Base-by-base conservation (phyloP, 139 green algal species). In the Chlorella sp. region DNA sequence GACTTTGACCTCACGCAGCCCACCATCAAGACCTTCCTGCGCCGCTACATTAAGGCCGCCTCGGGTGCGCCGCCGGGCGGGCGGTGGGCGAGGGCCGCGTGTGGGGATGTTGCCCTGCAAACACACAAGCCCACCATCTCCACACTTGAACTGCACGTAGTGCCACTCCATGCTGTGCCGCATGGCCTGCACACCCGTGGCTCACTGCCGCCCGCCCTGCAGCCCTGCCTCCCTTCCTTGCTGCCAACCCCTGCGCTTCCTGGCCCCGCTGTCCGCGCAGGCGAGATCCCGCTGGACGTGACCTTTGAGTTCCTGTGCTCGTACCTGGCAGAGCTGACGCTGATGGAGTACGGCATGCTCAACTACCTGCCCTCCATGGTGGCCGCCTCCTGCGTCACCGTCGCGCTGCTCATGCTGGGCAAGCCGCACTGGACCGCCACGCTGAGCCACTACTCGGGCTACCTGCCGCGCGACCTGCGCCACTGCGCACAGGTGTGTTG, bases 21-120 rank as follows among this genome's bases (percentile, higher is more conserved):
- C 79, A 99, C 96, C 38, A 88, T 90, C 65, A 98, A 98, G 87
- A 95, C 88, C n/a, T 99, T 99, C 89, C 90, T 98, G 44, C 89
- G 95, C 6, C 92, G 95, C 30, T 96, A 93, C 75, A 82, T 96
- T 73, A 91, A 92, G 81, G 94, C 88, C 14, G 87, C 91, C 0
- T 83, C 80, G 13, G 76, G 73, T 78, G n/a, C 24, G 70, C 70
- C 40, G 40, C 38, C 58, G 70, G 22, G 51, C 51, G 14, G 51
- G 51, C 51, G 51, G 11, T 16, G 46, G 7, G 11, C 46, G 11
- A 11, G 7, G 46, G 26, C 36, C 19, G 68, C 16, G n/a, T n/a
- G n/a, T n/a, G n/a, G n/a, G n/a, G n/a, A n/a, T n/a, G n/a, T n/a
- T n/a, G n/a, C n/a, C n/a, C n/a, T n/a, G n/a, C n/a, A n/a, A n/a